phyloP scores from a whole-genome alignment of 202 grass and related monocot genomes.

The Carex arenaria region DNA sequence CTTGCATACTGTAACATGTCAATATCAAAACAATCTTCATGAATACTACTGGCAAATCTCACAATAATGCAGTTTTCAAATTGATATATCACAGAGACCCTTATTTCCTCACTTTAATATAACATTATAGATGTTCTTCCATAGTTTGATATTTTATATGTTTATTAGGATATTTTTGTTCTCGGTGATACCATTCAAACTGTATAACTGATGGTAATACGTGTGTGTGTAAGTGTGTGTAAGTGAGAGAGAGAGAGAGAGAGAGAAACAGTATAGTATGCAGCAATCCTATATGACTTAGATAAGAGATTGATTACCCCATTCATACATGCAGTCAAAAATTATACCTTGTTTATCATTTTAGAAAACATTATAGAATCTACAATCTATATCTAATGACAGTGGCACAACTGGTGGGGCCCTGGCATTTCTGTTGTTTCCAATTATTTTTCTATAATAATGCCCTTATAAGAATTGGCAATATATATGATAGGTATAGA shows the following conservation, averaged over 20 bases:
- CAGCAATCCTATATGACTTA: background rate
- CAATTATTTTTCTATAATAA: background rate
- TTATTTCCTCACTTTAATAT: background rate
- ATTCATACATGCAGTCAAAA: background rate
- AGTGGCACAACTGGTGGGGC: background rate
- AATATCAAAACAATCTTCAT: background rate
- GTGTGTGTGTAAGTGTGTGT: background rate
- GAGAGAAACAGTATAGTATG: background rate
- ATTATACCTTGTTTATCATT: background rate
- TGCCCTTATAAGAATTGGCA: background rate
- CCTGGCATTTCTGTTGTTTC: background rate
- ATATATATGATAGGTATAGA: background rate
- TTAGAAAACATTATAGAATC: background rate
- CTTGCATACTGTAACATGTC: constrained; percentile 26
- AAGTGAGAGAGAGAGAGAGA: background rate
- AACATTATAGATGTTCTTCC: background rate
- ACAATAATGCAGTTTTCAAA: background rate
- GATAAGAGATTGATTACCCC: background rate
- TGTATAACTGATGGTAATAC: no score
- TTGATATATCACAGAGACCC: background rate
- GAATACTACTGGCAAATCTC: background rate
- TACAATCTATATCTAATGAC: background rate
- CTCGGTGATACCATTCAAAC: background rate
- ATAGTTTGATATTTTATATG: background rate
- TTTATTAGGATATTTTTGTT: background rate